phyloP scores from a whole-genome alignment of 2,329 filamentous ascomycete genomes.

The Endothia cerciana region DNA sequence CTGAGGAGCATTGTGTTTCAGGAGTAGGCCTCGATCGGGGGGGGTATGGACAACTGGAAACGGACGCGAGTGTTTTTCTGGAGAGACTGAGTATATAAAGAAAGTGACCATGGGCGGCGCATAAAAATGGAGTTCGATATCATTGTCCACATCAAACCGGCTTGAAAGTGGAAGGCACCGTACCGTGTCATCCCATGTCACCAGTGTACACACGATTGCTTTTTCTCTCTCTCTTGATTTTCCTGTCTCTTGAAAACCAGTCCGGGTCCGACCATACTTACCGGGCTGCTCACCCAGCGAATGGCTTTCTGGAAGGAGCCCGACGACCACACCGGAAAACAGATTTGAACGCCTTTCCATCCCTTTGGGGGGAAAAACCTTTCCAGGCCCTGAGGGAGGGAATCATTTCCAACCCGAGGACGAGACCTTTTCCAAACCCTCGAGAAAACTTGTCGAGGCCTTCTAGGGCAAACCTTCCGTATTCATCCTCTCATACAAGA shows the following conservation, averaged over 20 bases:
- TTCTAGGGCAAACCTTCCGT: not conserved
- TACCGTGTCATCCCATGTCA: not conserved
- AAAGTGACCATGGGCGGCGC: not conserved
- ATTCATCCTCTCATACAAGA: not conserved
- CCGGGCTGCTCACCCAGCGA: conserved; percentile 3
- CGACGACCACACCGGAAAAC: not conserved
- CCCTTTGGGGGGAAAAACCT: too few relatives aligned
- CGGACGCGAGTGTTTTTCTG: not conserved
- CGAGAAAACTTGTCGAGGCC: not conserved
- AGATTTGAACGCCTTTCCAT: not conserved
- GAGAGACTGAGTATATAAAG: not conserved
- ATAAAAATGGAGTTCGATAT: not conserved
- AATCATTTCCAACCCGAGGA: too few relatives aligned
- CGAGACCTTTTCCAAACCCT: not conserved
- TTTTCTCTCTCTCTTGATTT: not conserved
- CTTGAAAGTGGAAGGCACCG: too few relatives aligned
- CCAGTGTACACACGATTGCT: not conserved
- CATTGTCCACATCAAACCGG: not conserved
- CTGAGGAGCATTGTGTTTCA: conserved; percentile 51
- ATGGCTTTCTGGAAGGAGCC: not conserved
- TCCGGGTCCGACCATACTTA: not conserved
- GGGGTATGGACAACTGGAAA: not conserved
- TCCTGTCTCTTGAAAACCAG: not conserved
- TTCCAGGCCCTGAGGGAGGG: too few relatives aligned
- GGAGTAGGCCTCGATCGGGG: conserved; percentile 23